A percentile compares a stretch with the other conserved stretches of the same genome.
Evolutionary conservation across 164 flowering plant genomes (phyloP).

Genomic region (Pachysandra terminalis): DNA sequence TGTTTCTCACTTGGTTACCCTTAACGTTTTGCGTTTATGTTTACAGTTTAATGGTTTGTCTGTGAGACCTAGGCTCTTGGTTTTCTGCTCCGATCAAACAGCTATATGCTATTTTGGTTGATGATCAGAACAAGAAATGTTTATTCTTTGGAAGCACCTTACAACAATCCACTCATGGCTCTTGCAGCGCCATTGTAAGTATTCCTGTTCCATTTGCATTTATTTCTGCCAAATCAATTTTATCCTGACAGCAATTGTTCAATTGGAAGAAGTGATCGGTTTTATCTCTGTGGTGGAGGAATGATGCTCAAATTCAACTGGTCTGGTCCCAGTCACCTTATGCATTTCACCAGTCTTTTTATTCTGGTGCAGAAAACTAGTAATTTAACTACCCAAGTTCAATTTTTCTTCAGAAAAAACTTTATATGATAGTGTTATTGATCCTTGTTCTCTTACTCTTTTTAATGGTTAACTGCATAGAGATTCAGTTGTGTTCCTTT

Average conservation of each 20-base stretch:
- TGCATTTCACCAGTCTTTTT: background rate
- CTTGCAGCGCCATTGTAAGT: slow-evolving; percentile 64
- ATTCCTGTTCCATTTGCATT: background rate
- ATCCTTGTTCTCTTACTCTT: background rate
- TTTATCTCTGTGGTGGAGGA: background rate
- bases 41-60: slow-evolving; percentile 71
- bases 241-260: background rate
- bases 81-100: slow-evolving; percentile 89
- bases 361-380: background rate
- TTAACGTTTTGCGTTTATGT: background rate
- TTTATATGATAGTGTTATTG: background rate
- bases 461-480: too few species aligned
- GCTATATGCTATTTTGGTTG: slow-evolving; percentile 83
- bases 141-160: slow-evolving; percentile 78
- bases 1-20: background rate
- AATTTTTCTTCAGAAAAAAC: background rate
- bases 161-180: slow-evolving; percentile 62
- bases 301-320: background rate
- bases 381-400: background rate
- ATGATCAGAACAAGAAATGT: slow-evolving; percentile 86
- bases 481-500: too few species aligned
- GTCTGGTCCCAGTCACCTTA: background rate
- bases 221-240: background rate
- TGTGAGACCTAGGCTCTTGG: slow-evolving; percentile 79
- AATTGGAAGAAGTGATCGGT: background rate